phyloP scores from a whole-genome alignment of 2,329 filamentous ascomycete genomes.

The Cladosporium sp. region DNA sequence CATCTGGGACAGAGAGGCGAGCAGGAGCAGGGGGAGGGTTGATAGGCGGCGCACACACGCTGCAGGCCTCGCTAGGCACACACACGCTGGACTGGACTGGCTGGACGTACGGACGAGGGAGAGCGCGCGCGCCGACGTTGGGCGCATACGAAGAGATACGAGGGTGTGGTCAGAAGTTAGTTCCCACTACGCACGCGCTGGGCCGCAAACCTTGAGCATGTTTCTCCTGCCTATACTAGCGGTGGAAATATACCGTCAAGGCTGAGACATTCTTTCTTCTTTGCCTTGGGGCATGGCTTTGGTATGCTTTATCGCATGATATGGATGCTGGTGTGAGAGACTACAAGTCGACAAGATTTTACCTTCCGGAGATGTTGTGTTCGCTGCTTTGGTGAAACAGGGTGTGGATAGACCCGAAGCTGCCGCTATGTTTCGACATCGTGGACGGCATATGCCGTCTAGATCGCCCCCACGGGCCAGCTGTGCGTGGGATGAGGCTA shows the following conservation, averaged over 20 bases:
- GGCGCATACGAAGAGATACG: constrained; percentile 18
- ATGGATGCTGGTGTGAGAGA: too few species aligned
- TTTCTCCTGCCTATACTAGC: background rate
- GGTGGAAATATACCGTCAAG: background rate
- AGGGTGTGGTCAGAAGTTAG: constrained; percentile 17
- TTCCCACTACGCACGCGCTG: constrained; percentile 12
- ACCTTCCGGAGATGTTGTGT: background rate
- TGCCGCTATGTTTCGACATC: background rate
- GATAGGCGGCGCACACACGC: background rate
- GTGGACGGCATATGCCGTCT: background rate
- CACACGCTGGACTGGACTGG: too few species aligned
- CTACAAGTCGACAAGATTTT: background rate
- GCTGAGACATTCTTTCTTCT: background rate
- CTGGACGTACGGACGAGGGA: background rate
- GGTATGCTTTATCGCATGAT: too few species aligned
- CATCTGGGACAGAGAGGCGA: background rate
- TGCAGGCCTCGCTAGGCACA: constrained; percentile 4
- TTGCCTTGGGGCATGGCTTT: too few species aligned
- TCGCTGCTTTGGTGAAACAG: background rate
- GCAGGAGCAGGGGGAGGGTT: background rate
- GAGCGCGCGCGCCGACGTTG: constrained; percentile 1
- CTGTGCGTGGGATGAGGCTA: background rate
- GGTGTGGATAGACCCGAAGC: background rate
- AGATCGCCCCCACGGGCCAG: background rate
- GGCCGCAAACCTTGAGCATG: constrained; percentile 16